A percentile compares a stretch with the other conserved stretches of the same genome.
phyloP scores from a whole-genome alignment of 495 filamentous ascomycete genomes.

The Thermochaetoides thermophila region DNA sequence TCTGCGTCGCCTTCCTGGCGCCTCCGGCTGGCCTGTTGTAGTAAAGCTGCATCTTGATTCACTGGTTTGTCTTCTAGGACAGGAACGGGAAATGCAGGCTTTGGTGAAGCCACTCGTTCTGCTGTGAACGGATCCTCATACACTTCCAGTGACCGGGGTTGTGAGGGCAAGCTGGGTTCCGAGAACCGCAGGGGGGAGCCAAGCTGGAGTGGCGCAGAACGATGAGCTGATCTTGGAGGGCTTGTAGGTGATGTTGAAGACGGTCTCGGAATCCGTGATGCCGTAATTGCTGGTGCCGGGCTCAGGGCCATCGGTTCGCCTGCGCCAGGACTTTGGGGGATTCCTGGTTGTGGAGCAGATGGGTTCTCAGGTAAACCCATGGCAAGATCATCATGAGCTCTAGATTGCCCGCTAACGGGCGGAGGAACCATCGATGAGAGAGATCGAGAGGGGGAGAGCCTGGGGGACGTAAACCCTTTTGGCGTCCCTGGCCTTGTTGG shows the following conservation, averaged over 20 bases:
- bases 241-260: slow-evolving; percentile 8
- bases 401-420: slow-evolving; percentile 18
- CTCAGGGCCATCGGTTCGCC: slow-evolving; percentile 1
- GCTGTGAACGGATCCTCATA: slow-evolving; percentile 47
- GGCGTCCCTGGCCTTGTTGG: slow-evolving; percentile 17
- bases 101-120: slow-evolving; percentile 26
- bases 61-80: slow-evolving; percentile 38
- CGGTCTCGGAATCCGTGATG: slow-evolving; percentile 7
- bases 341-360: slow-evolving; percentile 3
- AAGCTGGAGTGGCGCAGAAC: too few relatives aligned
- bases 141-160: slow-evolving; percentile 33
- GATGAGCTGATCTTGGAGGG: neutral
- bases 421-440: slow-evolving; percentile 6
- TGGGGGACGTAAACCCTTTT: slow-evolving; percentile 19
- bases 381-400: slow-evolving; percentile 36
- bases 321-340: neutral
- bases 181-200: too few relatives aligned
- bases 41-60: slow-evolving; percentile 36
- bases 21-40: slow-evolving; percentile 11
- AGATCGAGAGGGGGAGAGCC: slow-evolving; percentile 24
- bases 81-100: slow-evolving; percentile 24
- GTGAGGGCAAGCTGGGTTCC: slow-evolving; percentile 8
- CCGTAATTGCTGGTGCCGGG: too few relatives aligned
- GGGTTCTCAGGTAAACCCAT: slow-evolving; percentile 26
- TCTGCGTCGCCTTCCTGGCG: slow-evolving; percentile 7